Percentiles rank a stretch among this genome's conserved stretches.
phyloP scores from a whole-genome alignment of 129 eudicot species.

The Tagetes patula region DNA sequence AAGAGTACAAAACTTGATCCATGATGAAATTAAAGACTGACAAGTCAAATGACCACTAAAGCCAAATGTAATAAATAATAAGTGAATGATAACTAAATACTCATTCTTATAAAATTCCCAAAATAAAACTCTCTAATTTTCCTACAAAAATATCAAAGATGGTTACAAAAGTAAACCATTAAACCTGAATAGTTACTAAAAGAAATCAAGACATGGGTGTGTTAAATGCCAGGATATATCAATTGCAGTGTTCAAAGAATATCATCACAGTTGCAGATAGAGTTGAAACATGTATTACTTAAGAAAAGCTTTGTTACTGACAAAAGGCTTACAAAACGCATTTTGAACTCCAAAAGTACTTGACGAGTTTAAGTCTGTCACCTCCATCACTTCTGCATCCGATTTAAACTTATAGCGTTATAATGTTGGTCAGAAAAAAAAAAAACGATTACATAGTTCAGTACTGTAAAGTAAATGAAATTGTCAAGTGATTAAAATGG shows the following conservation, averaged over 20 bases:
- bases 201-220: not conserved
- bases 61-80: no score
- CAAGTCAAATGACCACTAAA: no score
- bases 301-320: slow-evolving; percentile 23
- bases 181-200: not conserved
- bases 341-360: slow-evolving; percentile 13
- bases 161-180: not conserved
- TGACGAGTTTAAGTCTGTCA: not conserved
- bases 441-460: not conserved
- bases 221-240: slow-evolving; percentile 9
- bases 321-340: slow-evolving; percentile 6
- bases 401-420: slow-evolving; percentile 6
- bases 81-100: no score
- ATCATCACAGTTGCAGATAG: slow-evolving; percentile 6
- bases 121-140: no score
- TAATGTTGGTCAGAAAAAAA: not conserved
- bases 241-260: not conserved
- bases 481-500: no score
- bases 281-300: slow-evolving; percentile 1
- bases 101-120: no score
- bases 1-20: no score
- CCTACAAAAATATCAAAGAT: no score
- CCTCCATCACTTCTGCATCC: slow-evolving; percentile 31
- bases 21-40: no score
- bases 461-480: not conserved